phyloP scores from a whole-genome alignment of 805 yeast species.

The Myxozyma monticola region DNA sequence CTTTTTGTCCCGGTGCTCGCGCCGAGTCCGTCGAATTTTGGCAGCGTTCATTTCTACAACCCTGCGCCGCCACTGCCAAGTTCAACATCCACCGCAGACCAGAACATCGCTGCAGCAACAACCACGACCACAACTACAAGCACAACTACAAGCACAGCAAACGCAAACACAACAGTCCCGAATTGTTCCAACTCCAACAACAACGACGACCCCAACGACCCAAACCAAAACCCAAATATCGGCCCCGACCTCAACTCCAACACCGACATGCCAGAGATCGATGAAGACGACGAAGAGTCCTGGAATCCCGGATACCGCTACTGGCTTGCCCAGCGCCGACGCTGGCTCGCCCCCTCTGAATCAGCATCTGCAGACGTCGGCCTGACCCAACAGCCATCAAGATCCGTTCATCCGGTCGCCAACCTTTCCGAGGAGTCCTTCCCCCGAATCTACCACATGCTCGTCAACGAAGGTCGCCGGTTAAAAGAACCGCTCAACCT shows the following conservation, averaged over 20 bases:
- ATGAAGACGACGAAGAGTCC: conserved; percentile 40
- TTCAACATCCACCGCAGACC: conserved; percentile 3
- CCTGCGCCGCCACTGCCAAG: too few species aligned
- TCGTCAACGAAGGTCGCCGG: conserved; percentile 68
- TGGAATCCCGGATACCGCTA: conserved; percentile 56
- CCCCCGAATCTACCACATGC: conserved; percentile 57
- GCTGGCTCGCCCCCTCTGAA: conserved; percentile 52
- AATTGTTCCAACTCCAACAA: not conserved
- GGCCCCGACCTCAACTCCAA: not conserved
- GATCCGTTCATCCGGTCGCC: conserved; percentile 33
- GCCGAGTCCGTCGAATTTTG: too few species aligned
- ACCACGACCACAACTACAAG: not conserved
- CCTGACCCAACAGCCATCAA: too few species aligned
- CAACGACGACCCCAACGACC: not conserved
- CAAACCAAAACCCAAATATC: not conserved
- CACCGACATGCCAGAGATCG: not conserved
- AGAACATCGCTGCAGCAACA: not conserved
- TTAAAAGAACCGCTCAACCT: conserved; percentile 72
- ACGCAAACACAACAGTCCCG: not conserved
- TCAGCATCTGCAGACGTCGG: conserved; percentile 9
- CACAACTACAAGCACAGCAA: not conserved
- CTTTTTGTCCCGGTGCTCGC: too few species aligned
- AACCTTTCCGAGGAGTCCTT: conserved; percentile 35
- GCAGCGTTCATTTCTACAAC: too few species aligned
- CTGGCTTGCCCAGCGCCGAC: conserved; percentile 68